A percentile compares a stretch with the other conserved stretches of the same genome.
These are phyloP conservation scores for Helotiales sp. DNA, from an alignment of 2,329 filamentous ascomycete species.

Conservation along the genomic window DNA sequence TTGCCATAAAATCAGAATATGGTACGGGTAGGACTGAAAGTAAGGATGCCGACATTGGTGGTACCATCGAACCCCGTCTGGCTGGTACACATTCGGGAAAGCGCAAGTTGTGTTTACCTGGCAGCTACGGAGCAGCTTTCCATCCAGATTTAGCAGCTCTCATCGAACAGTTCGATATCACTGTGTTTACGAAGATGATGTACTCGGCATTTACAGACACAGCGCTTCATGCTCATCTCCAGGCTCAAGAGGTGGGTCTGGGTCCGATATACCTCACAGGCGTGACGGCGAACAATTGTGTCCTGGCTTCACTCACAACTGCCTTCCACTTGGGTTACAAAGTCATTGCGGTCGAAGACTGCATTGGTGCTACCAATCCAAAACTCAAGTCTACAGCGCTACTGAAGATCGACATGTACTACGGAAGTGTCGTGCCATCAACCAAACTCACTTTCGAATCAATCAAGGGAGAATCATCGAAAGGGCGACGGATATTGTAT, in stretches of 20 bases:
- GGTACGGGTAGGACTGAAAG: not conserved
- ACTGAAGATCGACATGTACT: not conserved
- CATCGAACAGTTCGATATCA: not conserved
- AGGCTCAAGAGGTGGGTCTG: not conserved
- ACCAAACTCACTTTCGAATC: not conserved
- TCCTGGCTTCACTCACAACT: not conserved
- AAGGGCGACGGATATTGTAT: not conserved
- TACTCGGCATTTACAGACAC: not conserved
- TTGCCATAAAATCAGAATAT: not conserved
- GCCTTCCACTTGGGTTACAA: constrained; percentile 2
- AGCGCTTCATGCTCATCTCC: not conserved
- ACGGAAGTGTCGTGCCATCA: not conserved
- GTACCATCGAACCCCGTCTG: not conserved
- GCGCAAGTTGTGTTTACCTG: not conserved
- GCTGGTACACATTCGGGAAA: not conserved
- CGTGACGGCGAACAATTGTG: constrained; percentile 1
- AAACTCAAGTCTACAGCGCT: not conserved
- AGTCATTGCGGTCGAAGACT: not conserved
- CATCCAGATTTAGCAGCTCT: not conserved
- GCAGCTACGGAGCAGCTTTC: not conserved
- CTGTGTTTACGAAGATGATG: not conserved
- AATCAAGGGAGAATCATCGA: constrained; percentile 5
- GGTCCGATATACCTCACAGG: not conserved
- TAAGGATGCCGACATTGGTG: not conserved
- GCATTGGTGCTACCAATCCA: not conserved